phyloP scores from a whole-genome alignment of 2,329 filamentous ascomycete species.

The Colletotrichum somersetense region DNA sequence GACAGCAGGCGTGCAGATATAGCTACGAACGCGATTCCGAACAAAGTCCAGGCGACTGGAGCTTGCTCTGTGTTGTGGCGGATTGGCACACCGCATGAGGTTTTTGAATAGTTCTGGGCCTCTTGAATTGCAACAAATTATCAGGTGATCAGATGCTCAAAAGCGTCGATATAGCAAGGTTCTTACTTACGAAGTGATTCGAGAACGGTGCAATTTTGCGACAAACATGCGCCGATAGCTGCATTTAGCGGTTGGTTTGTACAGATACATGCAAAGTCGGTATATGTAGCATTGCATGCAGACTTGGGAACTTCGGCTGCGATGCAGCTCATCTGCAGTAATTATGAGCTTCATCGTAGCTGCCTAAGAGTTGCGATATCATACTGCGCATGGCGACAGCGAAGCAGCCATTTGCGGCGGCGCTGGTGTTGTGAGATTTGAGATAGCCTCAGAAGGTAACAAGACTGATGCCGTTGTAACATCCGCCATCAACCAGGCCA shows the following conservation, averaged over 20 bases:
- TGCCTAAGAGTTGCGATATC: too few relatives aligned
- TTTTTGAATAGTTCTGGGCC: slow-evolving; percentile 24
- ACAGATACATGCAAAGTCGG: slow-evolving; percentile 29
- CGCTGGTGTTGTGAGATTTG: slow-evolving; percentile 13
- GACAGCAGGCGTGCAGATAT: slow-evolving; percentile 6
- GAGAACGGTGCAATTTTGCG: slow-evolving; percentile 23
- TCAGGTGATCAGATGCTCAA: neutral
- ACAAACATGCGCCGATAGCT: slow-evolving; percentile 17
- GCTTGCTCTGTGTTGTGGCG: slow-evolving; percentile 8
- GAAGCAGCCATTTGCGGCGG: slow-evolving; percentile 3
- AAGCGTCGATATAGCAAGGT: neutral
- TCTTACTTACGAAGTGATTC: slow-evolving; percentile 20
- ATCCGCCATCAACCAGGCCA: neutral
- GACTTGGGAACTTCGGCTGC: slow-evolving; percentile 10
- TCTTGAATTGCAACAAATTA: neutral
- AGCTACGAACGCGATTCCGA: slow-evolving; percentile 12
- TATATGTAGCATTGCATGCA: slow-evolving; percentile 2
- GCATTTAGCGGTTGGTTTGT: slow-evolving; percentile 14
- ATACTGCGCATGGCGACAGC: slow-evolving; percentile 23
- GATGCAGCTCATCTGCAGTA: slow-evolving; percentile 12
- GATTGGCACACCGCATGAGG: slow-evolving; percentile 20
- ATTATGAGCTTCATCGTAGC: neutral
- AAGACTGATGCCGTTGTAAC: neutral
- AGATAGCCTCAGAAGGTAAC: neutral
- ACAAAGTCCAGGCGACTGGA: slow-evolving; percentile 25